Percentiles rank a stretch among this genome's conserved stretches.
Conservation (phyloP, 2,329 filamentous ascomycete genomes). For the Claviceps purpurea region DNA sequence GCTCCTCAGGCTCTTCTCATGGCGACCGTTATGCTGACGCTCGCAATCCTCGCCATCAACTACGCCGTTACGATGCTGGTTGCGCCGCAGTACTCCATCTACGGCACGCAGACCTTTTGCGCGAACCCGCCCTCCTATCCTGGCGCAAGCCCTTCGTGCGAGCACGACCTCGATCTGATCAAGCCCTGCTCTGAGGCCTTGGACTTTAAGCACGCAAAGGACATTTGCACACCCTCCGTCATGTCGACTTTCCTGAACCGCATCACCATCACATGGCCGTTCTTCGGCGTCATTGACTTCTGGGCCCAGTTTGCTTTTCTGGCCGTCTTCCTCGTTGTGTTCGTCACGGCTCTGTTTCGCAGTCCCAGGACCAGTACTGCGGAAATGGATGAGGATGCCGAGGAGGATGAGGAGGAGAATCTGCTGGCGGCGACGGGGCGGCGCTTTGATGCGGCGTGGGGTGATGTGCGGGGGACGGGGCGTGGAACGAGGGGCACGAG, state of each 20-base stretch:
- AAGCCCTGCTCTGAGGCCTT: conserved; percentile 70
- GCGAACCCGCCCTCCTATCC: conserved; percentile 51
- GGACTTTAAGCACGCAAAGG: conserved; percentile 54
- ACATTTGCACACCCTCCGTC: conserved; percentile 81
- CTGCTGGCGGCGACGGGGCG: conserved; percentile 71
- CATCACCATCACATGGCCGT: conserved; percentile 84
- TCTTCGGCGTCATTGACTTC: conserved; percentile 86
- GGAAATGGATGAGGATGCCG: conserved; percentile 75
- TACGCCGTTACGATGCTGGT: conserved; percentile 86
- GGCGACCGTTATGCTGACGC: conserved; percentile 77
- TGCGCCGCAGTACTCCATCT: conserved; percentile 91
- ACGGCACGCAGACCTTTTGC: conserved; percentile 90
- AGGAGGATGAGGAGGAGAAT: conserved; percentile 87
- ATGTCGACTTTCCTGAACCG: conserved; percentile 89
- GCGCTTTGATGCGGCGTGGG: conserved; percentile 75
- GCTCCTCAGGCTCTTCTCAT: conserved; percentile 84
- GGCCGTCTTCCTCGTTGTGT: conserved; percentile 67
- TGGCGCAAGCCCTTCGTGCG: conserved; percentile 63
- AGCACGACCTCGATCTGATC: conserved; percentile 55
- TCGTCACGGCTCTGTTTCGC: conserved; percentile 65
- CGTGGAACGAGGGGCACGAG: conserved; percentile 71
- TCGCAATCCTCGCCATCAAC: conserved; percentile 84
- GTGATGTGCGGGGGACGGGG: conserved; percentile 73
- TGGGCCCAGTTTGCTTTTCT: conserved; percentile 95
- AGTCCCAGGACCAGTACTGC: conserved; percentile 64